These are phyloP conservation scores for Ophiostoma populinum DNA, from an alignment of 2,329 filamentous ascomycete genomes.

Conservation along the genomic window DNA sequence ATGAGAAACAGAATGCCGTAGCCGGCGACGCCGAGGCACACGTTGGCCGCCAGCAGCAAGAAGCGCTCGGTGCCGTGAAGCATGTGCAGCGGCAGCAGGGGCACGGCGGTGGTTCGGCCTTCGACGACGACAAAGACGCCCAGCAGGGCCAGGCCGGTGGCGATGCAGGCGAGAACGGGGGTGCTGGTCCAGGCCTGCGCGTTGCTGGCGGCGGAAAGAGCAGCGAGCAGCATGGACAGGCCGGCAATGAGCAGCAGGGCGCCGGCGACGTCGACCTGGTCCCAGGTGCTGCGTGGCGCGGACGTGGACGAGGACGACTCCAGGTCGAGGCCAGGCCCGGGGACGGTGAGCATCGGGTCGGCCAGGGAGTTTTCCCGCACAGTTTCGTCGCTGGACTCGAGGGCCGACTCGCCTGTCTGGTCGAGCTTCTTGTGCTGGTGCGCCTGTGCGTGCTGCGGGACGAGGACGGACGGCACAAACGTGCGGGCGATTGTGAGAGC, in stretches of 20 bases:
- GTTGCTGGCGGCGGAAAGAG: constrained; percentile 38
- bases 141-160: constrained; percentile 25
- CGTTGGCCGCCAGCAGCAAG: constrained; percentile 38
- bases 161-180: constrained; percentile 27
- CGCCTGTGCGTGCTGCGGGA: too few relatives aligned
- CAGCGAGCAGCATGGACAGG: constrained; percentile 38
- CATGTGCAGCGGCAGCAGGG: constrained; percentile 38
- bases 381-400: not conserved
- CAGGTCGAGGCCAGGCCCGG: too few relatives aligned
- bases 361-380: not conserved
- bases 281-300: too few relatives aligned
- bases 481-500: constrained; percentile 21
- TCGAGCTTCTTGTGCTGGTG: constrained; percentile 9
- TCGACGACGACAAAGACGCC: constrained; percentile 30
- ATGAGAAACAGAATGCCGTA: constrained; percentile 54
- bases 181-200: constrained; percentile 33
- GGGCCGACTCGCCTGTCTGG: constrained; percentile 10
- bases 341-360: constrained; percentile 1
- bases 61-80: constrained; percentile 36
- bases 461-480: constrained; percentile 1
- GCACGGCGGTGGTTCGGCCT: constrained; percentile 29
- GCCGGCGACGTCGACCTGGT: constrained; percentile 39
- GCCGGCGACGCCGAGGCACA: constrained; percentile 41
- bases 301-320: too few relatives aligned
- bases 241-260: constrained; percentile 38